Evolutionary conservation across 1,139 yeast genomes (phyloP), one percentile per base, ranked within the genome.

Genomic region (Protomyces lactucae-debilis): DNA sequence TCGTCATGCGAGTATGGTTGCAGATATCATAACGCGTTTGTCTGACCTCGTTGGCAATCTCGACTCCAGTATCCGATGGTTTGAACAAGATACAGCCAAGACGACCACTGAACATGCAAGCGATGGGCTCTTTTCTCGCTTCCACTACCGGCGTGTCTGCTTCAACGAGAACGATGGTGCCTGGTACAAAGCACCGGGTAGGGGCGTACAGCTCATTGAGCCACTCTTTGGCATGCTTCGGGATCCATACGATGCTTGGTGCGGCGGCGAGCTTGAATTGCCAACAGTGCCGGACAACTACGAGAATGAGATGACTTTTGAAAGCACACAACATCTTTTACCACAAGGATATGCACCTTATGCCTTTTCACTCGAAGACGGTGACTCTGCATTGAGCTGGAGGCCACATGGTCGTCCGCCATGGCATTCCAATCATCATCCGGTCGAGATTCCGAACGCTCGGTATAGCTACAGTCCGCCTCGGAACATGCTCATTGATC

Each of bases 141-240:
- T 57, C 45, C 43, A 57, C 51, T 57, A 57, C 16, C 28, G 55
- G 10, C 52, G 55, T 18, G 55, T 32, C 16, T 57, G 61, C 35
- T 57, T 48, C 21, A 55, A 57, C 25, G 39, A 28, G 12, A 9
- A 35, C 10, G 12, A 28, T 5, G 48, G 43, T n/a, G 39, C 39
- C 4, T 57, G 52, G 18, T 35, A 32, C 51, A 54, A 54, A 9
- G 48, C 56, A 3, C 21, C 56, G 6, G 61, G 61, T 10, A 28
- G 14, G 16, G 61, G 61, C 18, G 55, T 51, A n/a, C 61, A 57
- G 39, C 52, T 57, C 36, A 57, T 57, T 18, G 61, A 57, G 48
- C 61, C 61, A 16, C 55, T 57, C 39, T 57, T 54, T 54, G 61
- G 61, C 25, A 57, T 57, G 61, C 51, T 57, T 21, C 55, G 61